A percentile compares a stretch with the other conserved stretches of the same genome.
Conservation (phyloP, 2,329 filamentous ascomycete species). For the Chaetomium globosum region DNA sequence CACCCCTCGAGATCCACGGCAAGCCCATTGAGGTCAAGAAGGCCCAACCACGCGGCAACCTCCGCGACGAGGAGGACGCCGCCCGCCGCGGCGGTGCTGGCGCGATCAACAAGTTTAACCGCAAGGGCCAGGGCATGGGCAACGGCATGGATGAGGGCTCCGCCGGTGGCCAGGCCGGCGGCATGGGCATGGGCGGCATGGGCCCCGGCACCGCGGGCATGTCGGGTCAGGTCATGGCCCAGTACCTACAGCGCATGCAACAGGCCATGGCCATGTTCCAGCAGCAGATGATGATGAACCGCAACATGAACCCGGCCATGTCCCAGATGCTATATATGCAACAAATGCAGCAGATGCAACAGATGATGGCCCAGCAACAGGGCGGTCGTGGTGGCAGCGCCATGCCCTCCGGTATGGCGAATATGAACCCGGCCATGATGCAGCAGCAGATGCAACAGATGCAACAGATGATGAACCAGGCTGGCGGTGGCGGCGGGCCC, state of each 20-base stretch:
- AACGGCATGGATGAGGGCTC: constrained; percentile 42
- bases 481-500: constrained; percentile 38
- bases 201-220: constrained; percentile 59
- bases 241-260: constrained; percentile 98
- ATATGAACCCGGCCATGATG: constrained; percentile 52
- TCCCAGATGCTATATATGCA: constrained; percentile 76
- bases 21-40: constrained; percentile 99
- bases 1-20: constrained; percentile 86
- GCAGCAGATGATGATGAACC: constrained; percentile 84
- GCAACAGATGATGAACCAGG: constrained; percentile 52
- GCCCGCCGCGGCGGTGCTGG: constrained; percentile 53
- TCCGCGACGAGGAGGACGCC: constrained; percentile 86
- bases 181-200: constrained; percentile 45
- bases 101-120: constrained; percentile 58
- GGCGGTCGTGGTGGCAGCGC: constrained; percentile 33
- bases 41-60: constrained; percentile 90
- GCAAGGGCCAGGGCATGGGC: constrained; percentile 37
- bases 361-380: constrained; percentile 46
- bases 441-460: constrained; percentile 52
- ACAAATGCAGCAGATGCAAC: constrained; percentile 52
- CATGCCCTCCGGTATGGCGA: constrained; percentile 47
- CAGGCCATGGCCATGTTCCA: constrained; percentile 96
- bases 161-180: constrained; percentile 42
- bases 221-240: constrained; percentile 96
- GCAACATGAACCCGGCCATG: constrained; percentile 73